Evolutionary conservation across 768 basidiomycete species (phyloP).

Genomic region (Chiua virens): DNA sequence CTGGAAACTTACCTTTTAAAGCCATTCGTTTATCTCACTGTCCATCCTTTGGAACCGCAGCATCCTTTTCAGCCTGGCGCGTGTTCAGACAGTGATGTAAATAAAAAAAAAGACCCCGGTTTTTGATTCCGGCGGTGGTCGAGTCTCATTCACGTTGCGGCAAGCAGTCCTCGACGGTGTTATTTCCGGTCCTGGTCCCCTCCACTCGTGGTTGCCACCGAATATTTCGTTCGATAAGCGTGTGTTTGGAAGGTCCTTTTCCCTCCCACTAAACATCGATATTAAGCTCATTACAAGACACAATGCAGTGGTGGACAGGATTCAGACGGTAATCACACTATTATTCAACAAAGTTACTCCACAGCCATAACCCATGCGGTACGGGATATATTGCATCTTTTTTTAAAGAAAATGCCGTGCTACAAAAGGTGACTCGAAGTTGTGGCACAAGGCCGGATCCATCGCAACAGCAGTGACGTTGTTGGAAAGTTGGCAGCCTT

Average conservation of each 20-base stretch:
- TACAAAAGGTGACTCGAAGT: background rate
- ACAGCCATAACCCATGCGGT: slow-evolving; percentile 1
- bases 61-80: slow-evolving; percentile 12
- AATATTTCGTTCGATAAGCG: too few species aligned
- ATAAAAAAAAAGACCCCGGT: background rate
- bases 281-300: too few species aligned
- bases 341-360: background rate
- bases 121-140: too few species aligned
- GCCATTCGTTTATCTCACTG: slow-evolving; percentile 17
- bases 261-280: too few species aligned
- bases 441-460: background rate
- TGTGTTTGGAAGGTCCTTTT: background rate
- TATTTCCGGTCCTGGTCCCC: slow-evolving; percentile 12
- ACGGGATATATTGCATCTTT: background rate
- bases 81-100: slow-evolving; percentile 4
- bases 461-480: background rate
- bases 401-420: slow-evolving; percentile 9
- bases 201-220: too few species aligned
- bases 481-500: background rate
- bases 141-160: too few species aligned
- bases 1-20: slow-evolving; percentile 26
- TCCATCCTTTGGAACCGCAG: slow-evolving; percentile 5
- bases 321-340: background rate
- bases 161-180: slow-evolving; percentile 6
- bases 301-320: background rate